Evolutionary conservation across 257 asterid species (phyloP).

Genomic region (Fraxinus anomala): DNA sequence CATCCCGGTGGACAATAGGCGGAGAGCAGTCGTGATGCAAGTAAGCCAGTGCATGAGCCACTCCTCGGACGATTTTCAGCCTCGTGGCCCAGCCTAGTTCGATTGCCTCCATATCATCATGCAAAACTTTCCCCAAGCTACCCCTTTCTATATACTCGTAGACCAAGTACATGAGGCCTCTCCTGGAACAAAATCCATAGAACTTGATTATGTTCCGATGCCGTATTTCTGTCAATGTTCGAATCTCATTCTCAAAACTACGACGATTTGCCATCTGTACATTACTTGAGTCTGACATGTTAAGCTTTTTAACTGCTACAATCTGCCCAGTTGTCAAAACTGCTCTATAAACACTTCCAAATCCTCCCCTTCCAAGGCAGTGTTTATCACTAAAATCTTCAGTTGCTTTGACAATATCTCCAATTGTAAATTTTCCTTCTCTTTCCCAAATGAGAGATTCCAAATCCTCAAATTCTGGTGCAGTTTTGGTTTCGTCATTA

Average conservation of each 20-base stretch:
- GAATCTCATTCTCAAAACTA: slow-evolving; percentile 87
- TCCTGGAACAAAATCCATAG: slow-evolving; percentile 71
- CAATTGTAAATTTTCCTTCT: slow-evolving; percentile 71
- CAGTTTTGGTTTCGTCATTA: slow-evolving; percentile 49
- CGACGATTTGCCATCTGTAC: slow-evolving; percentile 42
- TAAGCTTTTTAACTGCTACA: slow-evolving; percentile 80
- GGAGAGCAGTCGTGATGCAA: slow-evolving; percentile 91
- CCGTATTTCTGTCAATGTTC: slow-evolving; percentile 71
- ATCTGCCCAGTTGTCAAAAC: slow-evolving; percentile 52
- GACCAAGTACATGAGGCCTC: slow-evolving; percentile 78
- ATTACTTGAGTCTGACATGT: slow-evolving; percentile 60
- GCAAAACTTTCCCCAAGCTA: slow-evolving; percentile 58
- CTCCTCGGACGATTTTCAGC: slow-evolving; percentile 69
- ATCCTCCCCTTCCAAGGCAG: slow-evolving; percentile 90
- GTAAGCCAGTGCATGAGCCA: slow-evolving; percentile 95
- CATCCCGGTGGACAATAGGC: slow-evolving; percentile 86
- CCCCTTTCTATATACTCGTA: slow-evolving; percentile 87
- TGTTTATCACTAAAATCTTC: slow-evolving; percentile 56
- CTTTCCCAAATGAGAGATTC: slow-evolving; percentile 74
- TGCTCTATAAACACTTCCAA: slow-evolving; percentile 79
- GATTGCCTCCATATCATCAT: slow-evolving; percentile 49
- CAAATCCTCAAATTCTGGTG: slow-evolving; percentile 27
- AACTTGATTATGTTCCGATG: slow-evolving; percentile 93
- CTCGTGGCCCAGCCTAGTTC: slow-evolving; percentile 67
- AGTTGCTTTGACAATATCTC: slow-evolving; percentile 77